Evolutionary conservation across 108 stramenopile species (phyloP).

Genomic region (Poteriospumella lacustris): DNA sequence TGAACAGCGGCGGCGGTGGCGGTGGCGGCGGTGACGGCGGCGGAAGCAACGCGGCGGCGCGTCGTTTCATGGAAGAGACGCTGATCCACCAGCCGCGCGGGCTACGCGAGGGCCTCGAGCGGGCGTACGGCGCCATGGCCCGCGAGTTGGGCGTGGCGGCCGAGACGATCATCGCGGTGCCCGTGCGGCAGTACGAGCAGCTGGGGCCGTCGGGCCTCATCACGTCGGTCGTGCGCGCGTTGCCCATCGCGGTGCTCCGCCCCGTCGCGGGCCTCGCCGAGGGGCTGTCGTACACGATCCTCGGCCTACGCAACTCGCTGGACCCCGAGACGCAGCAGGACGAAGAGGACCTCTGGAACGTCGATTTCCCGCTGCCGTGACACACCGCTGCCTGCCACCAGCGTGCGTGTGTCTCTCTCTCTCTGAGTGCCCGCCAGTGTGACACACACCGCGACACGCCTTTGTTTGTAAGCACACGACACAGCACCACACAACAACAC

Average conservation of each 20-base stretch:
- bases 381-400: no score
- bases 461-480: no score
- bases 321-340: slow-evolving; percentile 43
- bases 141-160: background rate
- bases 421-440: no score
- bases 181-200: background rate
- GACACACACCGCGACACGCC: no score
- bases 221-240: slow-evolving; percentile 35
- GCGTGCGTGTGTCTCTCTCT: no score
- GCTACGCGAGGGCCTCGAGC: background rate
- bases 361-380: no score
- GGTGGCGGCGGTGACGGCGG: no score
- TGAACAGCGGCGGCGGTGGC: no score
- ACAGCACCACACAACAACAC: no score
- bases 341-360: slow-evolving; percentile 46
- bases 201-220: background rate
- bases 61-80: no score
- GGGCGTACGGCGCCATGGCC: background rate
- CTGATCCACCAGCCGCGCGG: background rate
- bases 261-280: slow-evolving; percentile 49
- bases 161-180: slow-evolving; percentile 11
- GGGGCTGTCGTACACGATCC: slow-evolving; percentile 46
- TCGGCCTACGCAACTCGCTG: slow-evolving; percentile 46
- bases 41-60: no score
- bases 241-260: slow-evolving; percentile 46